These are phyloP conservation scores for Ophiorrhiza pumila DNA, from an alignment of 257 asterid species.

Conservation along the genomic window DNA sequence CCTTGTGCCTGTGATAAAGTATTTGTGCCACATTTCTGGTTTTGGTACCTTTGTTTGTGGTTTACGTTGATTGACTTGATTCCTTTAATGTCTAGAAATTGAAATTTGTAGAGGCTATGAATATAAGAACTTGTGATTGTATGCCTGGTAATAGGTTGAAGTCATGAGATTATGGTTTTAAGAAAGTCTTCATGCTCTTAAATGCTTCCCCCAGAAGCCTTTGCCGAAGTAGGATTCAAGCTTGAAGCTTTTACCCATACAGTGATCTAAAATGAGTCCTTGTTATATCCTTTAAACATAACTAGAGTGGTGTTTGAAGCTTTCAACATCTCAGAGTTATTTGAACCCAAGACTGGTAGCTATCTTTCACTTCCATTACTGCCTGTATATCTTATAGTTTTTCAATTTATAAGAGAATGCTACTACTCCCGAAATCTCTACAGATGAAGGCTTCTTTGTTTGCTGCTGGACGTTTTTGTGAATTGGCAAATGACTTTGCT, in stretches of 20 bases:
- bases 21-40: background rate
- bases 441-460: constrained; percentile 85
- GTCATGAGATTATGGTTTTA: background rate
- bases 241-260: background rate
- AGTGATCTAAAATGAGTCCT: background rate
- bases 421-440: background rate
- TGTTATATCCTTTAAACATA: background rate
- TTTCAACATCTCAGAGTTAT: background rate
- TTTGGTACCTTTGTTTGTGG: background rate
- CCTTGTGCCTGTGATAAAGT: too few species aligned
- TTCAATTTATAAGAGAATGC: background rate
- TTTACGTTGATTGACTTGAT: background rate
- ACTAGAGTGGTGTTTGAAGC: background rate
- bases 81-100: background rate
- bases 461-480: constrained; percentile 74
- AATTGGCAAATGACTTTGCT: constrained; percentile 68
- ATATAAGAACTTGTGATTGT: too few species aligned
- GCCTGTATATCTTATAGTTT: too few species aligned
- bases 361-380: background rate
- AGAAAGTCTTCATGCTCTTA: background rate
- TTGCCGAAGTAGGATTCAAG: too few species aligned
- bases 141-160: background rate
- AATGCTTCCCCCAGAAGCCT: too few species aligned
- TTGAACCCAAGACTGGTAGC: background rate
- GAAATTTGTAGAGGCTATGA: too few species aligned